Evolutionary conservation across 305 asterid genomes (phyloP).

Genomic region (Andrographis paniculata): DNA sequence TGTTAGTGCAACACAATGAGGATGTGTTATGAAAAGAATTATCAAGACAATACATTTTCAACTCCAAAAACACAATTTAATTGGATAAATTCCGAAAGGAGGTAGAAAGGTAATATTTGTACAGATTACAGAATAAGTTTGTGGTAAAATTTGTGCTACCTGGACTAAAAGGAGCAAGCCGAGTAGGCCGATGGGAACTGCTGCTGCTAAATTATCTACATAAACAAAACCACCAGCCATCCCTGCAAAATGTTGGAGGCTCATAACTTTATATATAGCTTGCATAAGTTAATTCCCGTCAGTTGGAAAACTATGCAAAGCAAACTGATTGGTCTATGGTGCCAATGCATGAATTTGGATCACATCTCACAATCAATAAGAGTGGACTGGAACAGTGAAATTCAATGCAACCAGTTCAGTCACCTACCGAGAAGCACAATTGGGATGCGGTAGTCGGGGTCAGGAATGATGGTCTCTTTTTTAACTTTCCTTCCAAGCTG

Average conservation of each 20-base stretch:
- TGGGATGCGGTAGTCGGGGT: constrained; percentile 85
- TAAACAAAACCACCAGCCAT: constrained; percentile 57
- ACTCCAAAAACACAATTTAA: neutral
- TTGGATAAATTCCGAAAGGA: neutral
- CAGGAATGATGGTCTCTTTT: constrained; percentile 69
- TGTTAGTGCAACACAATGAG: constrained; percentile 6
- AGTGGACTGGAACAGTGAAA: neutral
- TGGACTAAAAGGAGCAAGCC: constrained; percentile 82
- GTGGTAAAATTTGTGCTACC: constrained; percentile 27
- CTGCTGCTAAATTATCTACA: constrained; percentile 62
- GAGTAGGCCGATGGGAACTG: constrained; percentile 78
- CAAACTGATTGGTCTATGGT: neutral
- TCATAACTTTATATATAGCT: neutral
- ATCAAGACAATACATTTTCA: neutral
- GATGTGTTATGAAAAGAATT: neutral
- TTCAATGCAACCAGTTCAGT: neutral
- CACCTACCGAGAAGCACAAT: constrained; percentile 66
- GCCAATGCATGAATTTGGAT: neutral
- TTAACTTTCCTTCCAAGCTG: constrained; percentile 60
- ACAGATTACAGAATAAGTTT: too few relatives aligned
- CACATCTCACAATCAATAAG: too few relatives aligned
- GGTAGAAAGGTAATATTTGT: too few relatives aligned
- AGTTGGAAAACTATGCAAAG: neutral
- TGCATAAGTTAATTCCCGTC: constrained; percentile 4
- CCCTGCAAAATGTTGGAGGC: constrained; percentile 38